phyloP scores from a whole-genome alignment of 2,329 filamentous ascomycete genomes.

The Paraphaeosphaeria minitans region DNA sequence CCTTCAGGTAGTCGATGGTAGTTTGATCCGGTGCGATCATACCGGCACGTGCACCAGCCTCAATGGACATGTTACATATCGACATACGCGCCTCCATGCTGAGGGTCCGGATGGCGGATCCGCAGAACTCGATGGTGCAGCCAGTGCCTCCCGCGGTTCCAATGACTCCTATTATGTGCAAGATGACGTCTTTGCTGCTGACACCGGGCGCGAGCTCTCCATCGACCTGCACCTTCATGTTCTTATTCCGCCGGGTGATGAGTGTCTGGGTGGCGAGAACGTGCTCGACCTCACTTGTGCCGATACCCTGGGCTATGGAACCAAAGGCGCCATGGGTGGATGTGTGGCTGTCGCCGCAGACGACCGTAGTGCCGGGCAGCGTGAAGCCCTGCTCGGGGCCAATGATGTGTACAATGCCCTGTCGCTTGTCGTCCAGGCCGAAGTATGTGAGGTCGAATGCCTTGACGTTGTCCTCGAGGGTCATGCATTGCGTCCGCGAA shows the following conservation, averaged over 20 bases:
- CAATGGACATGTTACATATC: constrained; percentile 99
- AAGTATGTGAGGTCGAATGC: constrained; percentile 97
- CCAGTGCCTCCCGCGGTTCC: constrained; percentile 95
- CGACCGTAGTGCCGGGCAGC: constrained; percentile 92
- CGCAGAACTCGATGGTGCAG: constrained; percentile 95
- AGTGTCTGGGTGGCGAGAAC: constrained; percentile 95
- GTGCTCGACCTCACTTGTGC: constrained; percentile 97
- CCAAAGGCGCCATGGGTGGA: constrained; percentile 98
- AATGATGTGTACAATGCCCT: constrained; percentile 98
- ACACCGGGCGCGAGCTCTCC: constrained; percentile 89
- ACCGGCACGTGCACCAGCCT: constrained; percentile 90
- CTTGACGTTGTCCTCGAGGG: constrained; percentile 96
- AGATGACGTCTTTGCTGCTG: constrained; percentile 92
- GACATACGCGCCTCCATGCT: constrained; percentile 99
- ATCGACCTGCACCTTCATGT: constrained; percentile 97
- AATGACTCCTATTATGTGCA: constrained; percentile 90
- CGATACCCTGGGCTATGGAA: constrained; percentile 92
- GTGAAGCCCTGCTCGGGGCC: constrained; percentile 99
- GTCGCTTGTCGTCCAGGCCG: constrained; percentile 91
- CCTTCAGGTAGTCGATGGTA: constrained; percentile 95
- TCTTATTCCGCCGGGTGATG: constrained; percentile 94
- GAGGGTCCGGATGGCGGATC: constrained; percentile 84
- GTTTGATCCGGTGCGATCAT: constrained; percentile 96
- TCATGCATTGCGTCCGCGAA: constrained; percentile 90
- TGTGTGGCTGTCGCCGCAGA: constrained; percentile 97